phyloP scores from a whole-genome alignment of 2,329 filamentous ascomycete genomes.

The Helminthosporium solani region DNA sequence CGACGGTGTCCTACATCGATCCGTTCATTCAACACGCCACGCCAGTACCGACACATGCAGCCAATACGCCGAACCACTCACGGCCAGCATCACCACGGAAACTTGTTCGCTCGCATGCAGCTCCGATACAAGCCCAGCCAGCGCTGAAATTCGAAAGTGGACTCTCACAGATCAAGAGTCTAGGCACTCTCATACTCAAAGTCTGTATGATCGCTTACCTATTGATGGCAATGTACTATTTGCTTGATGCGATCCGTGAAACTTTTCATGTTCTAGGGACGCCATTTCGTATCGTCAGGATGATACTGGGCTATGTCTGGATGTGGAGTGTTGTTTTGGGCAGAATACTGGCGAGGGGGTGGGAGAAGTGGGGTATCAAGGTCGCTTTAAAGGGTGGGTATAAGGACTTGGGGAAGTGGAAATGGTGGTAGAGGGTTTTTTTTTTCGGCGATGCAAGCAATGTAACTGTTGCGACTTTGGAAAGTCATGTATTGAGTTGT shows the following conservation, averaged over 20 bases:
- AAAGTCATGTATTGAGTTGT: no score
- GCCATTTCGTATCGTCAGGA: constrained; percentile 21
- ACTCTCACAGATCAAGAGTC: constrained; percentile 21
- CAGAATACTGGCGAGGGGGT: background rate
- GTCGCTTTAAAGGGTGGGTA: constrained; percentile 13
- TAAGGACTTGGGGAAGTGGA: constrained; percentile 10
- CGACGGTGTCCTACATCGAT: constrained; percentile 18
- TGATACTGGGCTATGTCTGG: constrained; percentile 3
- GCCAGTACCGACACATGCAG: constrained; percentile 4
- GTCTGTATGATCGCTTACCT: constrained; percentile 23
- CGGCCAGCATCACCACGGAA: constrained; percentile 17
- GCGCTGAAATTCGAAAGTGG: constrained; percentile 20
- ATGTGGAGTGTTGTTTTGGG: background rate
- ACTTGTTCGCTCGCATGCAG: background rate
- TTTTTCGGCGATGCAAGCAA: no score
- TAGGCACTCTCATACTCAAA: constrained; percentile 18
- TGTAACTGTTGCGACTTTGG: no score
- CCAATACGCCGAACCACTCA: constrained; percentile 9
- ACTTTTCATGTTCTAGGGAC: constrained; percentile 23
- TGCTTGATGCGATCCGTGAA: constrained; percentile 29
- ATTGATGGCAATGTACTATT: constrained; percentile 29
- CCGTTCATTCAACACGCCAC: constrained; percentile 18
- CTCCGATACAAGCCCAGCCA: background rate
- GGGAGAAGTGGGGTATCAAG: constrained; percentile 11
- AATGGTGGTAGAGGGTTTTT: background rate